phyloP scores from a whole-genome alignment of 164 flowering plant genomes.

The Macadamia tetraphylla region DNA sequence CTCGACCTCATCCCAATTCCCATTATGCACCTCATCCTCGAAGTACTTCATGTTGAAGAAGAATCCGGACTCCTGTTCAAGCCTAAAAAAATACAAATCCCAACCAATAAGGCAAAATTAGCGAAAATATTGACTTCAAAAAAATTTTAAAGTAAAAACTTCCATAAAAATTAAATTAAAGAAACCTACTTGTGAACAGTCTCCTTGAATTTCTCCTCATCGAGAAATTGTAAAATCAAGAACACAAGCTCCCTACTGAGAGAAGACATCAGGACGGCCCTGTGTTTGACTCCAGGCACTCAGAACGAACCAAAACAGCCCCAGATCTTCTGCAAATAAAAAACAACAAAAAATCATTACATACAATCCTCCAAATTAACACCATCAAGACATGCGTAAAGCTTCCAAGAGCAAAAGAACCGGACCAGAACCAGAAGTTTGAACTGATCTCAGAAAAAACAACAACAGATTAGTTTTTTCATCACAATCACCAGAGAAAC shows the following conservation, averaged over 20 bases:
- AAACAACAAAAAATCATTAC: background rate
- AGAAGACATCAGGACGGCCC: constrained; percentile 49
- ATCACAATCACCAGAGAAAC: background rate
- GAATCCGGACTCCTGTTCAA: constrained; percentile 91
- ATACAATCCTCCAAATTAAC: background rate
- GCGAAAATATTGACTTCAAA: background rate
- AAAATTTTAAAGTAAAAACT: background rate
- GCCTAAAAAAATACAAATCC: constrained; percentile 28
- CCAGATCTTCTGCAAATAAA: constrained; percentile 14
- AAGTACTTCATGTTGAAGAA: constrained; percentile 88
- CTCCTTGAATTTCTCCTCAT: constrained; percentile 59
- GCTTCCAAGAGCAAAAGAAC: background rate
- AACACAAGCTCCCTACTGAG: constrained; percentile 79
- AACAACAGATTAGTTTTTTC: background rate
- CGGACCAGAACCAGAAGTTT: background rate
- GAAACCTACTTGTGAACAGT: constrained; percentile 52
- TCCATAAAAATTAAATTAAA: background rate
- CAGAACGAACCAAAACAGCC: background rate
- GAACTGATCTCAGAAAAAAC: background rate
- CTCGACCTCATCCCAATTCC: constrained; percentile 91
- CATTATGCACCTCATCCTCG: constrained; percentile 70
- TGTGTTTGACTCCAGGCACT: constrained; percentile 5
- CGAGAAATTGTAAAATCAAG: constrained; percentile 70
- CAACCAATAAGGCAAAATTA: background rate
- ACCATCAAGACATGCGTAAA: background rate